Conservation (phyloP, 768 basidiomycete genomes). For the Mycena indigotica region DNA sequence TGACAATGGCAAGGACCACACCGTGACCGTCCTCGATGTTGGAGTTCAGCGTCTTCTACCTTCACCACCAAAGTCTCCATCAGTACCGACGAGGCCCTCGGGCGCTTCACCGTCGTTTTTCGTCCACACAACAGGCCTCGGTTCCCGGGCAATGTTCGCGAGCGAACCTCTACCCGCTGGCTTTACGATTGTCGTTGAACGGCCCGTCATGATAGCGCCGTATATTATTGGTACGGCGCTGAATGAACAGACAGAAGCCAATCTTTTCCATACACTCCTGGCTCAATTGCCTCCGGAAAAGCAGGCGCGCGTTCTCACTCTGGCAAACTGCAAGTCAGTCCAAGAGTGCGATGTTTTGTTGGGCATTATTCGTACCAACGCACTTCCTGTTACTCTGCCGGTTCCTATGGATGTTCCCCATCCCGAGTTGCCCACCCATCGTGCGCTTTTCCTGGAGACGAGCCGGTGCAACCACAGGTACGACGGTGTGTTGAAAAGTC, state of each 20-base stretch:
- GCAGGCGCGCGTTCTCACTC: constrained; percentile 32
- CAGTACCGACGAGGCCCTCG: background rate
- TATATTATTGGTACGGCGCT: constrained; percentile 31
- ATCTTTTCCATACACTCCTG: constrained; percentile 36
- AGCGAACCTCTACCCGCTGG: constrained; percentile 22
- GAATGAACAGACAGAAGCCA: constrained; percentile 14
- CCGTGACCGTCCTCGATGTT: constrained; percentile 30
- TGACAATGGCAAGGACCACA: constrained; percentile 15
- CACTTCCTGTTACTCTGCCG: constrained; percentile 34
- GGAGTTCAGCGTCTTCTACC: background rate
- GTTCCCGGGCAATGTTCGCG: constrained; percentile 31
- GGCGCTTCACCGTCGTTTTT: background rate
- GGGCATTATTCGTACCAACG: constrained; percentile 35
- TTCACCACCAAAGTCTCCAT: background rate
- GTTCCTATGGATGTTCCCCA: constrained; percentile 25
- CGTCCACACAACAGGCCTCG: background rate
- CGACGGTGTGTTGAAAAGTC: constrained; percentile 1
- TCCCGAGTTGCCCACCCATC: constrained; percentile 33
- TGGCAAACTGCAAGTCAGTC: constrained; percentile 24
- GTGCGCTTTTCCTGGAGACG: constrained; percentile 38
- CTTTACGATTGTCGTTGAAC: constrained; percentile 34
- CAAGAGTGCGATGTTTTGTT: constrained; percentile 24
- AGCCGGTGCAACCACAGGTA: constrained; percentile 47
- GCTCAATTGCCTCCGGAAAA: constrained; percentile 28
- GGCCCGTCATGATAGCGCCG: constrained; percentile 44